These are phyloP conservation scores for Triticum turgidum DNA, from an alignment of 176 grass and related monocot genomes.

Conservation along the genomic window DNA sequence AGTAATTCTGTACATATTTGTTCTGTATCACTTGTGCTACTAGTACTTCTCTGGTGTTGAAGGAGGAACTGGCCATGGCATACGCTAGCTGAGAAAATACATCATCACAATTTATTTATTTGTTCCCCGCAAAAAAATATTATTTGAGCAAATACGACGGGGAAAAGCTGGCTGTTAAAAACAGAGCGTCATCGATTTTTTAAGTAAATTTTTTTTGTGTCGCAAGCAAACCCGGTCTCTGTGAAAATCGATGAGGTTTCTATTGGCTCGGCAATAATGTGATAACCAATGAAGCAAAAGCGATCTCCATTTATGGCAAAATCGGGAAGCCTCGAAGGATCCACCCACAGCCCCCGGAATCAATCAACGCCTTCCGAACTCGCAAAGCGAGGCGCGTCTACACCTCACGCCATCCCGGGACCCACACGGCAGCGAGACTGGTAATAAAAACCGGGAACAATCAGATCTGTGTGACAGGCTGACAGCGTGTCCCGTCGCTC, in stretches of 20 bases:
- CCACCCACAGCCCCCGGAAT: no score
- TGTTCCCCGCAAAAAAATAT: no score
- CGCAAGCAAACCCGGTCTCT: background rate
- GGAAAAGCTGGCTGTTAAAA: no score
- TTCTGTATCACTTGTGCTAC: background rate
- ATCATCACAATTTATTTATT: no score
- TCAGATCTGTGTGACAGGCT: background rate
- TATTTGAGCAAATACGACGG: no score
- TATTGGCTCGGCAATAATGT: background rate
- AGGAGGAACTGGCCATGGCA: no score
- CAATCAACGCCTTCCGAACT: background rate
- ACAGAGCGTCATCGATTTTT: no score
- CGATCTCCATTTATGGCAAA: background rate
- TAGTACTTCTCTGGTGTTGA: background rate
- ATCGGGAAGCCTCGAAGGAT: conserved; percentile 2
- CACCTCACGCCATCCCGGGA: background rate
- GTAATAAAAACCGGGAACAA: background rate
- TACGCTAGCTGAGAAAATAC: no score
- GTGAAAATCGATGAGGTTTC: background rate
- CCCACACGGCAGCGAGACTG: conserved; percentile 32
- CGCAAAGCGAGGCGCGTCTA: background rate
- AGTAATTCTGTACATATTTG: background rate
- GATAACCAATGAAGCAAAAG: background rate
- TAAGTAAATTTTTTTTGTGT: no score
- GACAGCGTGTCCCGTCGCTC: background rate